A percentile compares a stretch with the other conserved stretches of the same genome.
phyloP scores from a whole-genome alignment of 352 stramenopile species.

The Globisporangium camurandrum region DNA sequence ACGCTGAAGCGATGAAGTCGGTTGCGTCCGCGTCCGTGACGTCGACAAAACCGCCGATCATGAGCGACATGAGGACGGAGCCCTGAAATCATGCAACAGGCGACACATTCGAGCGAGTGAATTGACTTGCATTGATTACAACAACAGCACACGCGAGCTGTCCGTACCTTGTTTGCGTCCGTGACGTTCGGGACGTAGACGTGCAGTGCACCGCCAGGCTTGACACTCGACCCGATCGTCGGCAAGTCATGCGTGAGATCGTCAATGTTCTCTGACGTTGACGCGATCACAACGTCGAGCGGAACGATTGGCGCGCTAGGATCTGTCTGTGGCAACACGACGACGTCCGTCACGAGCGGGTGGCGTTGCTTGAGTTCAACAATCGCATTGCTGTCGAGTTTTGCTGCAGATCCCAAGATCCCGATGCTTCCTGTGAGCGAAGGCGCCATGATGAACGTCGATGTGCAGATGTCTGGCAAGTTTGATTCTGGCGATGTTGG shows the following conservation, averaged over 20 bases:
- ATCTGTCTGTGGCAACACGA: constrained; percentile 24
- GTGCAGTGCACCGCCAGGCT: constrained; percentile 42
- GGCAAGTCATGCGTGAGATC: constrained; percentile 32
- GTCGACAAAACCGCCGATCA: constrained; percentile 75
- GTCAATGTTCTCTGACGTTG: constrained; percentile 44
- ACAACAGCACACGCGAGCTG: not conserved
- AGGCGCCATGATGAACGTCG: not conserved
- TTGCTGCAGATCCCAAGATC: not conserved
- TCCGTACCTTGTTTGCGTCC: constrained; percentile 51
- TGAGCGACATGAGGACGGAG: constrained; percentile 64
- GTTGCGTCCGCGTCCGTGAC: constrained; percentile 21
- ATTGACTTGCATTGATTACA: not conserved
- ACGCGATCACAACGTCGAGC: constrained; percentile 51
- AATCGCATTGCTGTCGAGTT: not conserved
- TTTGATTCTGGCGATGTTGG: not conserved
- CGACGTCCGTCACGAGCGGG: constrained; percentile 1
- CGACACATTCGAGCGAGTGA: not conserved
- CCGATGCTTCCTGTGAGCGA: not conserved
- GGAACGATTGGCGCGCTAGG: constrained; percentile 14
- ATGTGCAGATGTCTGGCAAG: not conserved
- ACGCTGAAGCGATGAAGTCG: constrained; percentile 20
- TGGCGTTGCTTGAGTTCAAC: not conserved
- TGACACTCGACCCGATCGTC: constrained; percentile 40
- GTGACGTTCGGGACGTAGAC: constrained; percentile 41
- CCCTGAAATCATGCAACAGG: constrained; percentile 20